These are phyloP conservation scores for Alternaria sp. DNA, from an alignment of 2,329 filamentous ascomycete genomes.

Conservation along the genomic window DNA sequence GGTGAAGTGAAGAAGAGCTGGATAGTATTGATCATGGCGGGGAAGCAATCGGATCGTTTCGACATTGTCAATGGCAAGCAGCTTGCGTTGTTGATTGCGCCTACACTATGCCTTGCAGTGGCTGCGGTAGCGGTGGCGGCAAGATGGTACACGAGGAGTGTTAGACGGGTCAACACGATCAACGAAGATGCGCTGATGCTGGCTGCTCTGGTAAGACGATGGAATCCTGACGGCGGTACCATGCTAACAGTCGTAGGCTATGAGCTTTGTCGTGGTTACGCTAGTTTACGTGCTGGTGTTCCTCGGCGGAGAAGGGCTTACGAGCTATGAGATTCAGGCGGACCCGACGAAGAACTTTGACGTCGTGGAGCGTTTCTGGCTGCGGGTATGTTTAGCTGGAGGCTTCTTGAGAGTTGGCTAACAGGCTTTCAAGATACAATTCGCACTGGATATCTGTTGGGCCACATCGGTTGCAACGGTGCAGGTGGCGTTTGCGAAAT, in stretches of 20 bases:
- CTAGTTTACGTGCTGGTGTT: slow-evolving; percentile 25
- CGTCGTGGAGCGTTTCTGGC: slow-evolving; percentile 15
- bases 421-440: slow-evolving; percentile 19
- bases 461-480: slow-evolving; percentile 26
- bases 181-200: slow-evolving; percentile 23
- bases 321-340: slow-evolving; percentile 13
- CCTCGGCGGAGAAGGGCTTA: slow-evolving; percentile 24
- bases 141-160: slow-evolving; percentile 27
- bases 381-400: slow-evolving; percentile 7
- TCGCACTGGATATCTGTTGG: slow-evolving; percentile 29
- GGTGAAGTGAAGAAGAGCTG: slow-evolving; percentile 3
- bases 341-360: slow-evolving; percentile 15
- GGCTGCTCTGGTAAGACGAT: slow-evolving; percentile 20
- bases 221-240: neutral
- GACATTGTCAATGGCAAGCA: slow-evolving; percentile 26
- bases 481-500: slow-evolving; percentile 24
- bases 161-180: slow-evolving; percentile 25
- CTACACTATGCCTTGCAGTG: slow-evolving; percentile 19
- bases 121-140: slow-evolving; percentile 18
- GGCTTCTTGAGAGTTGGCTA: neutral
- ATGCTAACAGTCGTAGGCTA: slow-evolving; percentile 17
- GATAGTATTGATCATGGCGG: slow-evolving; percentile 14
- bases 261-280: slow-evolving; percentile 23
- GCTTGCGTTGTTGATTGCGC: slow-evolving; percentile 22
- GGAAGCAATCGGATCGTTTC: slow-evolving; percentile 17